Evolutionary conservation across 768 basidiomycete species (phyloP), one percentile per base, ranked within the genome.

Genomic region (Trametes maxima): DNA sequence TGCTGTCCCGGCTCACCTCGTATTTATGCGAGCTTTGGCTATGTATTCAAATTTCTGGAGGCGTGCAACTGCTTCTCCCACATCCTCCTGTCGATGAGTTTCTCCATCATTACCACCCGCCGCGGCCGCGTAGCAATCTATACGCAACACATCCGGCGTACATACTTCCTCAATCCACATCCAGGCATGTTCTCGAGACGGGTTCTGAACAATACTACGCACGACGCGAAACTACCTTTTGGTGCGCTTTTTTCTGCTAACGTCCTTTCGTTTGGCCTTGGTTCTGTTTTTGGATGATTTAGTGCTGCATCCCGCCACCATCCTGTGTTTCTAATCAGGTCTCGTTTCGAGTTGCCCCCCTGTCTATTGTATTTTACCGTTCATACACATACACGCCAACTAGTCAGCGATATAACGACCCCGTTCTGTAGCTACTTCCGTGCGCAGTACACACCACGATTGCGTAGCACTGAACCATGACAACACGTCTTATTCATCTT

Each of bases 21-120:
- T 57, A 57, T 57, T 57, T 50, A 57, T 57, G 39, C 39, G 25
- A 39, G n/a, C 36, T 43, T 33, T 22, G 28, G 33, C 51, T 43
- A 54, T 44, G 28, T 54, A 54, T 54, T 17, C 16, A 16, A 12
- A 33, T 8, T 33, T 33, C 28, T 33, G 8, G 28, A 33, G 28
- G 28, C 28, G 28, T 33, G 3, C 28, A 33, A 33, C 28, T 33
- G 28, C 28, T 8, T 33, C 28, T 3, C 28, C 28, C 8, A 8
- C 28, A 8, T 33, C 8, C 28, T 33, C 8, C 28, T 33, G 28
- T 33, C 8, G 28, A 33, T 33, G 28, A 33, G 8, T 33, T 8
- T 33, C 28, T 33, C 28, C 3, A 8, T 33, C 28, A 33, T 3
- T 33, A 8, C 28, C 8, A 33, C 8, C 3, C 28, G 28, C 28